A percentile compares a stretch with the other conserved stretches of the same genome.
phyloP scores from a whole-genome alignment of 2,329 filamentous ascomycete genomes.

The Colletotrichum tropicale region DNA sequence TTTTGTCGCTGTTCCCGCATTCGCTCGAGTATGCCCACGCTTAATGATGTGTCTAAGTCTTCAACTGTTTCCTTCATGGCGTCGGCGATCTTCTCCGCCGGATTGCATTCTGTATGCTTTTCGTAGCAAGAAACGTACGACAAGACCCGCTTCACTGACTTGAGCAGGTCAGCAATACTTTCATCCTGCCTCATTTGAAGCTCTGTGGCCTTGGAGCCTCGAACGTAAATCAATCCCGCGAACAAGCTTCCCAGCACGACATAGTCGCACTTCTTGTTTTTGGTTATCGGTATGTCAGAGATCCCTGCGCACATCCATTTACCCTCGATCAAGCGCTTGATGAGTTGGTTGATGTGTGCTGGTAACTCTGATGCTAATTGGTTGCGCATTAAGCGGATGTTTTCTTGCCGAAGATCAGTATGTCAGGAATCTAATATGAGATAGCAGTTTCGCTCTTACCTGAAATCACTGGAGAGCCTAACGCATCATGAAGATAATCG shows the following conservation, averaged over 20 bases:
- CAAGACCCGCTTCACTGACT: slow-evolving; percentile 8
- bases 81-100: neutral
- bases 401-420: neutral
- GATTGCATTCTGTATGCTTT: slow-evolving; percentile 11
- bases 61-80: slow-evolving; percentile 5
- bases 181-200: neutral
- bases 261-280: slow-evolving; percentile 17
- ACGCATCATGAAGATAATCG: neutral
- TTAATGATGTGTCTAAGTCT: neutral
- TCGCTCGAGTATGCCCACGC: neutral
- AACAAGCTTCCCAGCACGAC: slow-evolving; percentile 8
- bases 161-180: slow-evolving; percentile 8
- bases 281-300: slow-evolving; percentile 7
- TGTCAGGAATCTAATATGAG: no score
- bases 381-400: neutral
- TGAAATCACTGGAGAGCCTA: slow-evolving; percentile 3
- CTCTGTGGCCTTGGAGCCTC: neutral
- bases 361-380: slow-evolving; percentile 1
- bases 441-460: neutral
- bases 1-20: slow-evolving; percentile 7
- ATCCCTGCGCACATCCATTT: slow-evolving; percentile 13
- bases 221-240: slow-evolving; percentile 2
- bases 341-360: slow-evolving; percentile 1
- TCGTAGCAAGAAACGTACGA: slow-evolving; percentile 12
- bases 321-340: neutral